Evolutionary conservation across 192 early-diverging fungal genomes (phyloP).

Genomic region (Phlyctochytrium arcticum): DNA sequence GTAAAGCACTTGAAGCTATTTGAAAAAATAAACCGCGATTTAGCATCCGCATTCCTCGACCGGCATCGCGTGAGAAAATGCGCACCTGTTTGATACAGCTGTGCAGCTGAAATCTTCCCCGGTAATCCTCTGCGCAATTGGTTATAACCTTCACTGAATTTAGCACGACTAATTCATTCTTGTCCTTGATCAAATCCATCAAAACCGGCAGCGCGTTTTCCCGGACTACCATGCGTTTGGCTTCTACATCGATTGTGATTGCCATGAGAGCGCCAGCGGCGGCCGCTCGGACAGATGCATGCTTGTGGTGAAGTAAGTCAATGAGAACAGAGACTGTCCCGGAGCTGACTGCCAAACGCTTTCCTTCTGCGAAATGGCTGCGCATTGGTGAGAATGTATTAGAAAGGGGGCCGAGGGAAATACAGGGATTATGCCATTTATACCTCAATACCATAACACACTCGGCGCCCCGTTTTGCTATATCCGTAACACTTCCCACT

Average conservation of each 20-base stretch:
- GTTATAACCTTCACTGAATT: slow-evolving; percentile 52
- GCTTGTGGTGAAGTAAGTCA: slow-evolving; percentile 30
- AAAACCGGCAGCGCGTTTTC: slow-evolving; percentile 34
- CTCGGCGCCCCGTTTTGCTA: slow-evolving; percentile 35
- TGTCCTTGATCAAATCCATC: slow-evolving; percentile 42
- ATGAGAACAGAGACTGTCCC: slow-evolving; percentile 40
- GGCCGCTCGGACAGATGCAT: slow-evolving; percentile 42
- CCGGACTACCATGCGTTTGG: slow-evolving; percentile 45
- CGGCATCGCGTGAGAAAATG: neutral
- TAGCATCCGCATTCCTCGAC: neutral
- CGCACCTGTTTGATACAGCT: slow-evolving; percentile 42
- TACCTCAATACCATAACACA: slow-evolving; percentile 55
- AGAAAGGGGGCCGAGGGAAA: neutral
- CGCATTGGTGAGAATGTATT: neutral
- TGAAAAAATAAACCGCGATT: too few relatives aligned
- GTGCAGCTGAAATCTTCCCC: slow-evolving; percentile 54
- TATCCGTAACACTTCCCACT: slow-evolving; percentile 31
- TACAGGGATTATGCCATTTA: neutral
- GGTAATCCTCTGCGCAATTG: slow-evolving; percentile 57
- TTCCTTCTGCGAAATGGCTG: slow-evolving; percentile 47
- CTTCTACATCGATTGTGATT: slow-evolving; percentile 55
- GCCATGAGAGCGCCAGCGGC: slow-evolving; percentile 51
- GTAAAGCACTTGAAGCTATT: slow-evolving; percentile 36
- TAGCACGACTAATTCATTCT: slow-evolving; percentile 42
- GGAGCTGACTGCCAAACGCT: slow-evolving; percentile 29